Evolutionary conservation across 768 basidiomycete species (phyloP).

Genomic region (Hygrophorus russula): DNA sequence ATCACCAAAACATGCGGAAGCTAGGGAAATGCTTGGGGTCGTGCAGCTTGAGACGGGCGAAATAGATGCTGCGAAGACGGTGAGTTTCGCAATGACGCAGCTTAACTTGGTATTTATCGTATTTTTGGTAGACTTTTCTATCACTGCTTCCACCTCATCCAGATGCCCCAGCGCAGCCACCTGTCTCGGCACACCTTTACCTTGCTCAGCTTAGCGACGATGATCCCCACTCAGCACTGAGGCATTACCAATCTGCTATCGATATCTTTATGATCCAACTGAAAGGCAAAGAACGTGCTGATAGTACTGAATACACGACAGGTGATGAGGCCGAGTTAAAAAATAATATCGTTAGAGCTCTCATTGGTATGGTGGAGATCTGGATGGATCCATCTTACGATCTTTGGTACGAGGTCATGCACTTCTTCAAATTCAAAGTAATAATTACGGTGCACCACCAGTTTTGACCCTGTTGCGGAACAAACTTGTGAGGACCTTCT

Average conservation of each 20-base stretch:
- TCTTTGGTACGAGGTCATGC: constrained; percentile 50
- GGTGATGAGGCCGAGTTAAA: constrained; percentile 50
- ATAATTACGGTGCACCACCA: constrained; percentile 16
- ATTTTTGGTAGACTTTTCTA: constrained; percentile 43
- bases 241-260: constrained; percentile 73
- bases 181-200: constrained; percentile 78
- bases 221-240: constrained; percentile 61
- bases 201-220: constrained; percentile 78
- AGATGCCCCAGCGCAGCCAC: constrained; percentile 47
- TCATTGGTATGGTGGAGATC: constrained; percentile 85
- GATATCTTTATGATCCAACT: constrained; percentile 56
- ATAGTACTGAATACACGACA: constrained; percentile 18
- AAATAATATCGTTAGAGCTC: constrained; percentile 62
- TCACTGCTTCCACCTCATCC: constrained; percentile 49
- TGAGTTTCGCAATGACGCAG: constrained; percentile 15
- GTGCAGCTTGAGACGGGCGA: constrained; percentile 73
- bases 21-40: constrained; percentile 74
- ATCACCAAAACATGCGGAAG: constrained; percentile 52
- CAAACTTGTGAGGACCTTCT: constrained; percentile 73
- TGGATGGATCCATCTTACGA: constrained; percentile 93
- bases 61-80: constrained; percentile 60
- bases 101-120: constrained; percentile 1
- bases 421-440: background rate
- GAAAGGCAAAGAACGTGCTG: constrained; percentile 61
- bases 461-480: constrained; percentile 76